Evolutionary conservation across 768 basidiomycete species (phyloP).

Genomic region (Cystoderma amianthinum): DNA sequence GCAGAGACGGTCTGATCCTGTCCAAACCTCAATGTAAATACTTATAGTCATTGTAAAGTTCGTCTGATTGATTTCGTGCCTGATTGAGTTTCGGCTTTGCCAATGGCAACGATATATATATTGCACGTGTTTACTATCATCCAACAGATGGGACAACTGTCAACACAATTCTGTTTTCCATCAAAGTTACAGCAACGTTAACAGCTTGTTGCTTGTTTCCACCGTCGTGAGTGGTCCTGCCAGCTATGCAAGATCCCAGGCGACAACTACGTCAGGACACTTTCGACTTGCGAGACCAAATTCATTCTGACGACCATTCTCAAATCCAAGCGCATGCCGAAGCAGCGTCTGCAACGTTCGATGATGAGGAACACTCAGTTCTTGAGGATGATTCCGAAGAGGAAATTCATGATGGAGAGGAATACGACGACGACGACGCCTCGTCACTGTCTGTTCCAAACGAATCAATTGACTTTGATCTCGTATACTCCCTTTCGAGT

Average conservation of each 20-base stretch:
- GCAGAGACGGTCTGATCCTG: no score
- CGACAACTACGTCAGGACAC: slow-evolving; percentile 42
- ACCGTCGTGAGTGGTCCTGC: no score
- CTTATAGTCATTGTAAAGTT: no score
- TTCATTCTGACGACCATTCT: slow-evolving; percentile 39
- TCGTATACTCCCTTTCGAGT: slow-evolving; percentile 90
- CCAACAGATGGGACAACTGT: no score
- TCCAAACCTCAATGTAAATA: no score
- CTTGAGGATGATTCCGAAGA: slow-evolving; percentile 80
- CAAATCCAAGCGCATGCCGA: slow-evolving; percentile 37
- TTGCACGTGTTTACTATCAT: no score
- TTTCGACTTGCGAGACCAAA: slow-evolving; percentile 66
- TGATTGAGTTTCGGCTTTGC: no score
- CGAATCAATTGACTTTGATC: slow-evolving; percentile 89
- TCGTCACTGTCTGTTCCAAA: slow-evolving; percentile 84
- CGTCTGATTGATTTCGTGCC: no score
- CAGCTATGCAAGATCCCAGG: slow-evolving; percentile 22
- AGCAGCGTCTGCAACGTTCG: slow-evolving; percentile 33
- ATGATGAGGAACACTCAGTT: slow-evolving; percentile 77
- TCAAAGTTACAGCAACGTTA: no score
- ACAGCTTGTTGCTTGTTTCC: no score
- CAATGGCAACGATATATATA: no score
- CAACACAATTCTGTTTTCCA: no score
- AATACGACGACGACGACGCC: slow-evolving; percentile 68
- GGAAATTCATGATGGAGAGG: slow-evolving; percentile 61